A percentile compares a stretch with the other conserved stretches of the same genome.
These are phyloP conservation scores for Apiotrichum siamense DNA, from an alignment of 1,284 basidiomycete genomes.

Conservation along the genomic window DNA sequence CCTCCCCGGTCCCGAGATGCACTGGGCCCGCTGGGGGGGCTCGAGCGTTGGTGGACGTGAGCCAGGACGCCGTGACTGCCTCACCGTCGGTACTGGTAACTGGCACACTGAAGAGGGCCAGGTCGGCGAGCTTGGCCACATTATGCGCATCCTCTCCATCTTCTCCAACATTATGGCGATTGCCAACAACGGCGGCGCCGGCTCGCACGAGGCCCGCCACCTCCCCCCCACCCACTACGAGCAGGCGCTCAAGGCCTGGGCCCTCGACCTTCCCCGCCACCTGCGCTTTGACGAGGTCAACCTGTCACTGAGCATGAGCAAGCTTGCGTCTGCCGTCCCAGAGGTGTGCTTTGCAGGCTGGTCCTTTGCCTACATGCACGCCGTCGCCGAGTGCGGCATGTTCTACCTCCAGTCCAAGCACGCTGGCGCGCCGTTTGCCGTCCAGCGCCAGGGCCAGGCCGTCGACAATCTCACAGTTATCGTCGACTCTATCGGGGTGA, in stretches of 20 bases:
- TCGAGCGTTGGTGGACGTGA: slow-evolving; percentile 24
- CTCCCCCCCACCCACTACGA: slow-evolving; percentile 25
- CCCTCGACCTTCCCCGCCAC: slow-evolving; percentile 42
- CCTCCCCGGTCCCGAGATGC: slow-evolving; percentile 37
- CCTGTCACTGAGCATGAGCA: slow-evolving; percentile 36
- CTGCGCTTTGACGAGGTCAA: slow-evolving; percentile 49
- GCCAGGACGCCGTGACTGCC: slow-evolving; percentile 29
- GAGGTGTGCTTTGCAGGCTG: slow-evolving; percentile 40
- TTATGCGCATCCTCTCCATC: slow-evolving; percentile 40
- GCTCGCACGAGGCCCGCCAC: slow-evolving; percentile 14
- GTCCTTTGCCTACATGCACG: slow-evolving; percentile 50
- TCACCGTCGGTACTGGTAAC: slow-evolving; percentile 29
- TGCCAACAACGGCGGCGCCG: slow-evolving; percentile 22
- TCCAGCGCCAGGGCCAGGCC: slow-evolving; percentile 43
- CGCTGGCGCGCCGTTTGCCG: slow-evolving; percentile 24
- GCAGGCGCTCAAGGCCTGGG: slow-evolving; percentile 45
- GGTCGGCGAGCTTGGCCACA: slow-evolving; percentile 46
- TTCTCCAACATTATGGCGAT: slow-evolving; percentile 38
- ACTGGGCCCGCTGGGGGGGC: slow-evolving; percentile 41
- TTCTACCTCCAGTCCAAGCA: slow-evolving; percentile 47
- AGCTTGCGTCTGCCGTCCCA: slow-evolving; percentile 34
- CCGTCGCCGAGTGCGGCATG: slow-evolving; percentile 49
- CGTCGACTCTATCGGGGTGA: slow-evolving; percentile 37
- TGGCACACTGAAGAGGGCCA: slow-evolving; percentile 39
- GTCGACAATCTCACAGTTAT: slow-evolving; percentile 46